Base-by-base conservation (phyloP, 768 basidiomycete genomes). In the Hericium erinaceus region DNA sequence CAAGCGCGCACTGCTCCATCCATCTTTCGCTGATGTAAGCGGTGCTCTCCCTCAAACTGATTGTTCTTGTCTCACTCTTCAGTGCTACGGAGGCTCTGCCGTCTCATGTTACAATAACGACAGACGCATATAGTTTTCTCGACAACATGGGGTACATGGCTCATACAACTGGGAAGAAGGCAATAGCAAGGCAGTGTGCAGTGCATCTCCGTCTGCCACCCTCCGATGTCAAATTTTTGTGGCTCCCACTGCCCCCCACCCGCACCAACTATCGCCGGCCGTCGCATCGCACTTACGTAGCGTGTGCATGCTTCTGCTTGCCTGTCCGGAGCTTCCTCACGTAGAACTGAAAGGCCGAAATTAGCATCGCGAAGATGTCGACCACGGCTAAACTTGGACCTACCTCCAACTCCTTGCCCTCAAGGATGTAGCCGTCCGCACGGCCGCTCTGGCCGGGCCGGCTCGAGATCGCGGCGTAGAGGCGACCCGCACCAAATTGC, bases 361-460 rank as follows among this genome's bases (percentile, higher is more conserved):
- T 24, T 48, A 40, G 48, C 33, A 41, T 12, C 26, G 52, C 33
- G 46, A 26, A 53, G 52, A 3, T 4, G 8, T 33, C 33, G 41
- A 26, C 37, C 24, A 5, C 46, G 28, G 33, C 33, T 33, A 33
- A 33, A 33, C 33, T 15, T 20, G 16, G 48, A 69, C 80, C 53
- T 63, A 95, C 93, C 82, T 98, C 95, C 57, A 98, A 85, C 73
- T 99, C 97, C 77, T 92, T 94, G 69, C 97, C 97, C 80, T 99
- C 97, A 55, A 99, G 84, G 62, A 99, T 78, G 76, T 98, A 98
- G 54, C 97, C 97, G 72, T 99, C 97, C 57, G 89, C 85, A 64
- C 97, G 93, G 28, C 97, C 97, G 57, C 85, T 89, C 74, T 99
- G 97, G 41, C 97, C 97, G 57, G 97, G 97, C 72, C 97, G 86